Evolutionary conservation across 2,329 filamentous ascomycete genomes (phyloP), one percentile per base, ranked within the genome.

Genomic region (Penicillium sp.): DNA sequence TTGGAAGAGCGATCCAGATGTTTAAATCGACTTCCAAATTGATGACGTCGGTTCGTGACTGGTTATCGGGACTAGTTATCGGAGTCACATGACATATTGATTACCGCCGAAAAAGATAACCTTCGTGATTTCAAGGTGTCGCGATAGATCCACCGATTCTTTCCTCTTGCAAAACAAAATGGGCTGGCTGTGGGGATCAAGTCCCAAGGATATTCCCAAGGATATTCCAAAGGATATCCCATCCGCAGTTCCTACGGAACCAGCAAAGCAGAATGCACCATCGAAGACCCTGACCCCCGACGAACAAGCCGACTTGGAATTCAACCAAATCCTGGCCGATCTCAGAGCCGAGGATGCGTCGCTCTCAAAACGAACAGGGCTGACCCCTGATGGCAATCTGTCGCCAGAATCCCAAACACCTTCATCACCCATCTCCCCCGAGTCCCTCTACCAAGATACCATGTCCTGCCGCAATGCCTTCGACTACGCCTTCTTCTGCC

Each of bases 391-490:
- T 53, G 52, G 53, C 34, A 55, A 52, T 25, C 40, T 23, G 4
- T 40, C 48, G 5, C 33, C 55, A 29, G 53, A 40, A 33, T 46
- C 56, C 13, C 59, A 63, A 55, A 49, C 50, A 55, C 55, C 68
- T 16, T 63, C 66, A 36, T 65, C 65, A 36, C 71, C 74, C 45
- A 75, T 81, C 57, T 74, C 89, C 57, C 83, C 87, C 64, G 85
- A 90, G 63, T 84, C 87, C 61, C 81, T 91, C 50, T 89, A 94
- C 60, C 91, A 91, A 0, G 87, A 86, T 41, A 85, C 82, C 51
- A 94, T 97, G 88, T 92, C 89, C 69, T 97, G 94, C 80, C 88
- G 90, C 50, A 83, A 88, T 60, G 89, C 92, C 66, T 97, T 99
- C 78, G 94, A 99, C 79, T 83, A 86, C 62, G 92, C 93, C 58